A percentile compares a stretch with the other conserved stretches of the same genome.
Evolutionary conservation across 1,284 basidiomycete species (phyloP).

Genomic region (Boletus hoseneyae): DNA sequence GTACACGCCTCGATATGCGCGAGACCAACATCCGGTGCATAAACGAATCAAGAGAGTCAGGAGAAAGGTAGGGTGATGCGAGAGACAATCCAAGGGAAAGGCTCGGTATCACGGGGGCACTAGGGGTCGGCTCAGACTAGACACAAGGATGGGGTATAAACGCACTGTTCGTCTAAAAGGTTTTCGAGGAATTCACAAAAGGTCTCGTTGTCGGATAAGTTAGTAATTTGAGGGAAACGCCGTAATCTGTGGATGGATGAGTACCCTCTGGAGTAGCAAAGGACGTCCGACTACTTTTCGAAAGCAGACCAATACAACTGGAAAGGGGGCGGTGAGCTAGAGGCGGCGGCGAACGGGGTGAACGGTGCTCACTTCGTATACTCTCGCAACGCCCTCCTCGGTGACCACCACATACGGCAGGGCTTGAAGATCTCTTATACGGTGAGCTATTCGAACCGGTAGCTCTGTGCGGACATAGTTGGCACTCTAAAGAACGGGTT

Average conservation of each 20-base stretch:
- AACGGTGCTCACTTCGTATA: conserved; percentile 70
- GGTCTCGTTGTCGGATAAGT: conserved; percentile 69
- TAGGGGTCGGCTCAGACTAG: conserved; percentile 31
- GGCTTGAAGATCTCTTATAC: conserved; percentile 82
- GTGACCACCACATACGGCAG: conserved; percentile 88
- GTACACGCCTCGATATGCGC: conserved; percentile 83
- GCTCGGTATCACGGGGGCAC: conserved; percentile 73
- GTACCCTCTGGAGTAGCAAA: conserved; percentile 1
- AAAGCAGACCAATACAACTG: conserved; percentile 82
- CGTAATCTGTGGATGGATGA: conserved; percentile 56
- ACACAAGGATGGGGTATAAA: neutral
- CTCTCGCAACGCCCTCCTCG: conserved; percentile 78
- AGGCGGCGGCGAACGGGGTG: neutral
- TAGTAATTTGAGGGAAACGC: conserved; percentile 71
- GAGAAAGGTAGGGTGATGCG: conserved; percentile 72
- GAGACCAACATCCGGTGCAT: conserved; percentile 91
- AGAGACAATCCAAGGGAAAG: conserved; percentile 75
- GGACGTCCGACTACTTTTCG: conserved; percentile 54
- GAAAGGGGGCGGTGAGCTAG: conserved; percentile 1
- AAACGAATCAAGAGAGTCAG: conserved; percentile 81
- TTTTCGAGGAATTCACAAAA: conserved; percentile 73
- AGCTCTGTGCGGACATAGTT: conserved; percentile 90
- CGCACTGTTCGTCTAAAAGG: conserved; percentile 75
- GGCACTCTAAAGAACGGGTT: conserved; percentile 57
- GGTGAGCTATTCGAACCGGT: conserved; percentile 84